Base-by-base conservation (phyloP, 495 filamentous ascomycete species). In the Chaetomium tenue region DNA sequence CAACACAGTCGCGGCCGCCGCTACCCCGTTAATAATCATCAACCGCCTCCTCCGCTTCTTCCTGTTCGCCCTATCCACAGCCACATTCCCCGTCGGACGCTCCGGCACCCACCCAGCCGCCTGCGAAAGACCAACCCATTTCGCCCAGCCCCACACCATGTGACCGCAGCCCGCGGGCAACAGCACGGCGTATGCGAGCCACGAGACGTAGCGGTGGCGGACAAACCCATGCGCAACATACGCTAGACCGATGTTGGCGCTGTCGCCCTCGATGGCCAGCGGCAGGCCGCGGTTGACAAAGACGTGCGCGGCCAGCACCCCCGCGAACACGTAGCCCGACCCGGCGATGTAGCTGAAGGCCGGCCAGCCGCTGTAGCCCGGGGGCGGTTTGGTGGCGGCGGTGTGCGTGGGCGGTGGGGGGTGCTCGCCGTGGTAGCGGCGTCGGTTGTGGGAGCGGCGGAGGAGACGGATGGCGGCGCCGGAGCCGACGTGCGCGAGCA, bases 221-320 rank as follows among this genome's bases (percentile, higher is more conserved):
- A 86, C 87, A 72, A 97, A 92, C 5, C 91, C 93, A 75, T 96
- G 92, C n/a, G 87, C 86, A 0, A 96, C 85, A 74, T 88, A 97
- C 23, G 85, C 87, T 30, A 97, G 76, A 2, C 89, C 89, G 30
- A 96, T 85, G 47, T 92, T 86, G 15, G 89, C 88, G 66, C 88
- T 92, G 42, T 91, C 92, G 0, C 92, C 92, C 40, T 96, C 91
- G 18, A 92, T 82, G 39, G 83, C 76, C 46, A 89, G 68, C 5
- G 93, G 92, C 22, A 93, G 76, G 0, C 82, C 76, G 15, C 93
- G 83, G 69, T 92, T 91, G 60, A 94, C 79, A 26, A 85, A 82
- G 1, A 83, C 81, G 75, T 97, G 93, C 7, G 85, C 82, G 1
- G 80, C 82, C 15, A 93, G 77, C 18, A 92, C 66, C 1, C 83